Evolutionary conservation across 148 eudicot genomes (phyloP).

Genomic region (Persicaria tinctoria): DNA sequence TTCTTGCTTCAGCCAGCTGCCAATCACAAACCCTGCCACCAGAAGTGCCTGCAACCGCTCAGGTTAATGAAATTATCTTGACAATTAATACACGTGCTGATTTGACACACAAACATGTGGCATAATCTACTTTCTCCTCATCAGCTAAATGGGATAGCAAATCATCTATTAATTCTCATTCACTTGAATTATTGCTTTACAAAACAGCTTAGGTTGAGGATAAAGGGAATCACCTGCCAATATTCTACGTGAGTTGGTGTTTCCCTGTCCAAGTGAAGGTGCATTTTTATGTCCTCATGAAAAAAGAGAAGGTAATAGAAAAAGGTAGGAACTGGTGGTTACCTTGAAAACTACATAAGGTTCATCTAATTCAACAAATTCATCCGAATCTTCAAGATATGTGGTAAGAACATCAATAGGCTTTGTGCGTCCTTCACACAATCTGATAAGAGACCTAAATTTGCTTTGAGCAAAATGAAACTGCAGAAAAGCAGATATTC

Average conservation of each 20-base stretch:
- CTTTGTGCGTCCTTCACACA: constrained; percentile 75
- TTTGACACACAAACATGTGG: background rate
- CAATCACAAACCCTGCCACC: constrained; percentile 67
- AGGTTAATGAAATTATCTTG: background rate
- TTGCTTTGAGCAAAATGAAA: constrained; percentile 99
- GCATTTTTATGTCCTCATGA: constrained; percentile 79
- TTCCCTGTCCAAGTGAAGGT: constrained; percentile 73
- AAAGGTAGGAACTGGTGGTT: constrained; percentile 2
- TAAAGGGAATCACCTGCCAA: constrained; percentile 39
- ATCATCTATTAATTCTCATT: background rate
- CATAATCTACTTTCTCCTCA: background rate
- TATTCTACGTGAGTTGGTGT: constrained; percentile 75
- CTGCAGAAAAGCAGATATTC: constrained; percentile 25
- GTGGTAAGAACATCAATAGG: constrained; percentile 85
- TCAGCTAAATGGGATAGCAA: background rate
- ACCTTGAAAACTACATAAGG: constrained; percentile 86
- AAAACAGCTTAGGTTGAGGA: background rate
- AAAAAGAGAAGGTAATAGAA: background rate
- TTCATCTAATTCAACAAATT: constrained; percentile 69
- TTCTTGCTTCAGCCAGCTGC: constrained; percentile 85
- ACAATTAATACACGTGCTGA: background rate
- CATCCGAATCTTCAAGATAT: constrained; percentile 81
- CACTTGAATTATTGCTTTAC: background rate
- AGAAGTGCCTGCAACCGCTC: constrained; percentile 44
- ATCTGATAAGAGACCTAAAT: constrained; percentile 67